Conservation (phyloP, 768 basidiomycete genomes). For the Dioszegia hungarica region DNA sequence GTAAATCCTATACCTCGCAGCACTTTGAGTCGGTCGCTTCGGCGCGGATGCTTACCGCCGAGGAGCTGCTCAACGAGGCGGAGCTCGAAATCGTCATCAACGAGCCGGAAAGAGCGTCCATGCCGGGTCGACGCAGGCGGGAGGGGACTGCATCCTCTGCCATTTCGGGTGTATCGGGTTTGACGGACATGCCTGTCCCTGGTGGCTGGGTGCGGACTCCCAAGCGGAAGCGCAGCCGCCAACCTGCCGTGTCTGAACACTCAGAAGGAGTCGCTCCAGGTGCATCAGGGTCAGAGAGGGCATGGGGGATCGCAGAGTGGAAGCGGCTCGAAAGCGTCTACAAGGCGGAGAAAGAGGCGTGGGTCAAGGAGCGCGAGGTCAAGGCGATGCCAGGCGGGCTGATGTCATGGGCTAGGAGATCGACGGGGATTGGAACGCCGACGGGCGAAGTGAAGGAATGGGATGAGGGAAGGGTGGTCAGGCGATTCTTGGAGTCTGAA, state of each 20-base stretch:
- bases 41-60: constrained; percentile 39
- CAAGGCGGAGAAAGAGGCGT: constrained; percentile 23
- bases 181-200: constrained; percentile 12
- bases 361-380: constrained; percentile 31
- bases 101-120: constrained; percentile 1
- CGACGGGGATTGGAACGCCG: constrained; percentile 6
- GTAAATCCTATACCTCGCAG: constrained; percentile 4
- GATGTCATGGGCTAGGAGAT: constrained; percentile 28
- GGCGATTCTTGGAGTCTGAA: constrained; percentile 17
- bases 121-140: background rate
- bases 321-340: constrained; percentile 39
- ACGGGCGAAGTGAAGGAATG: constrained; percentile 8
- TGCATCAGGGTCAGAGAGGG: background rate
- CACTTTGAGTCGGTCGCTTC: constrained; percentile 6
- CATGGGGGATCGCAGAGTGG: constrained; percentile 40
- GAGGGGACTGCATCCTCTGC: background rate
- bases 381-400: constrained; percentile 25
- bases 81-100: constrained; percentile 54
- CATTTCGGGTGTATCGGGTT: background rate
- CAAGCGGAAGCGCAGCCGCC: constrained; percentile 11
- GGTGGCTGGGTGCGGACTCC: constrained; percentile 32
- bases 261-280: background rate
- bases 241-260: background rate
- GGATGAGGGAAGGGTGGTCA: constrained; percentile 28
- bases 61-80: constrained; percentile 61